phyloP scores from a whole-genome alignment of 139 green algal genomes.

The Picochlorum sp. region DNA sequence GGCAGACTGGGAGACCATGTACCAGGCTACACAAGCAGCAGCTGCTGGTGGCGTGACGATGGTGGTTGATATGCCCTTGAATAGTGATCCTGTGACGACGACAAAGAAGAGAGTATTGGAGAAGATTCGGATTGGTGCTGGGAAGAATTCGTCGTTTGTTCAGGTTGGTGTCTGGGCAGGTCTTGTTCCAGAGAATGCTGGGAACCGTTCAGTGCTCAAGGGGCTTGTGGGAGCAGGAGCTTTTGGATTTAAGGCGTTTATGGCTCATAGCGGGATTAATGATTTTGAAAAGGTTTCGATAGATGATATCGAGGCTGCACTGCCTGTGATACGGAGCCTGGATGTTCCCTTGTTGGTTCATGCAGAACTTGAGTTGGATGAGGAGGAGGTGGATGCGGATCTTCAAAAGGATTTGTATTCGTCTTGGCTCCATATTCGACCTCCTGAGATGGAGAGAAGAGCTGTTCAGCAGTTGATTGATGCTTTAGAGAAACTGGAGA shows the following conservation, averaged over 20 bases:
- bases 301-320: conserved; percentile 48
- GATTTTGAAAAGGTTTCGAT: conserved; percentile 70
- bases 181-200: conserved; percentile 79
- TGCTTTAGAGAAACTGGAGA: conserved; percentile 12
- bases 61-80: conserved; percentile 93
- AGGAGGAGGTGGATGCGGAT: neutral
- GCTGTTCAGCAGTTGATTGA: conserved; percentile 56
- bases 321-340: conserved; percentile 55
- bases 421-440: conserved; percentile 21
- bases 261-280: conserved; percentile 78
- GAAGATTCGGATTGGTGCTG: conserved; percentile 40
- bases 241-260: conserved; percentile 91
- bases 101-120: conserved; percentile 34
- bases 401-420: neutral
- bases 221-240: conserved; percentile 60
- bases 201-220: conserved; percentile 40
- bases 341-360: conserved; percentile 69
- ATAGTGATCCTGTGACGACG: conserved; percentile 61
- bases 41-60: conserved; percentile 81
- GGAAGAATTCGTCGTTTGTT: conserved; percentile 56
- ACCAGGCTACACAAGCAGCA: conserved; percentile 70
- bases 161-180: conserved; percentile 87
- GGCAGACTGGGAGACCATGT: conserved; percentile 84
- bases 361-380: conserved; percentile 49
- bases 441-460: conserved; percentile 59